Evolutionary conservation across 306 rosid species (phyloP), one percentile per base, ranked within the genome.

Genomic region (Quercus robur): DNA sequence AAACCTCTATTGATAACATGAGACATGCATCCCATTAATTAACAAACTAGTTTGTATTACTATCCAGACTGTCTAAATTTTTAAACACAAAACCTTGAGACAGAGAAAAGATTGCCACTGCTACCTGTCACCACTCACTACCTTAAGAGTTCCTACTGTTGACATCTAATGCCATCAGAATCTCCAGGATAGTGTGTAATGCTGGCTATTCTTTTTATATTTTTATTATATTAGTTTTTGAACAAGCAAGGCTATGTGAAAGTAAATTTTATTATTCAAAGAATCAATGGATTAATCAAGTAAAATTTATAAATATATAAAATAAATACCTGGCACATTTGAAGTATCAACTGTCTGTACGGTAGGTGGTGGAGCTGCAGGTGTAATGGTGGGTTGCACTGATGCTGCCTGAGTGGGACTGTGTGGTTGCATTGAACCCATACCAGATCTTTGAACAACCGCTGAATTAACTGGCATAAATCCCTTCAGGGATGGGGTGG

Each of bases 331-430:
- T 77, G 99, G 97, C 17, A 96, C 99, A 74, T 89, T 96, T 9
- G 94, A 86, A 57, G 93, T 96, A 86, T 91, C 94, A 74, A 88
- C 99, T 64, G 97, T 96, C 86, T 93, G 98, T 80, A 96, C 83
- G 17, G 99, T 93, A 59, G 96, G 91, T 35, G 95, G 95, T 20
- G 99, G 99, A 68, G 90, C 89, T 21, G 93, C 73, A 41, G 90
- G 85, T 14, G 90, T 67, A 12, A 86, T 78, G 19, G 91, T 73
- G 11, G 94, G 84, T 78, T 81, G 98, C 52, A 75, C 81, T 59
- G 91, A 84, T 78, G 91, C 85, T 12, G 87, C 67, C 73, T 86
- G 92, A 66, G 94, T 85, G 30, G 94, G 94, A 71, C 97, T 91
- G 66, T 91, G 84, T 73, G 99, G 98, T 81, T 96, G 97, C 82